These are phyloP conservation scores for Globisporangium spiculum DNA, from an alignment of 352 stramenopile genomes.

Conservation along the genomic window DNA sequence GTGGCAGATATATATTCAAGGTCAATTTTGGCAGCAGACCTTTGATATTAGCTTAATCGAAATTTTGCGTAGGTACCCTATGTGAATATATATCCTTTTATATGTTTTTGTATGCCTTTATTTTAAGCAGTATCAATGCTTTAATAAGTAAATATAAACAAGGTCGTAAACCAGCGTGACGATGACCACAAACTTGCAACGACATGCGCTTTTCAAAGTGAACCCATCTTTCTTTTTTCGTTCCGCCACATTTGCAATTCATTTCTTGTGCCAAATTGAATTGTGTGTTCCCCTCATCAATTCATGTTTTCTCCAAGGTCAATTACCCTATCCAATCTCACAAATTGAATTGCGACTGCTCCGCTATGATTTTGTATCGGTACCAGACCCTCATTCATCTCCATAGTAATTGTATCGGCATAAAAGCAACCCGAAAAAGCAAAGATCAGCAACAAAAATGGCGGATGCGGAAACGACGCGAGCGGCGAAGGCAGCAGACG, in stretches of 20 bases:
- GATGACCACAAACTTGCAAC: neutral
- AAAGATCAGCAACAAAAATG: slow-evolving; percentile 1
- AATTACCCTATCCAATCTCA: neutral
- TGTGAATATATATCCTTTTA: neutral
- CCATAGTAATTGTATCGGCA: neutral
- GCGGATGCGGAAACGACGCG: slow-evolving; percentile 8
- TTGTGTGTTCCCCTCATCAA: neutral
- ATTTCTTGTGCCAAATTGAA: neutral
- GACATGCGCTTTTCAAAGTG: neutral
- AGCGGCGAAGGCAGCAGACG: neutral
- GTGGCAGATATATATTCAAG: neutral
- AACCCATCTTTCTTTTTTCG: neutral
- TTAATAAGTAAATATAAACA: neutral
- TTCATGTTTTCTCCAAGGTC: no score
- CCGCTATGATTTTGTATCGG: neutral
- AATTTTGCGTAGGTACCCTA: neutral
- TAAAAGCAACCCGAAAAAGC: neutral
- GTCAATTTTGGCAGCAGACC: neutral
- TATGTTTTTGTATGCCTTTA: neutral
- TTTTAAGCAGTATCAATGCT: neutral
- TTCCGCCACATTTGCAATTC: neutral
- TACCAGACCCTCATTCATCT: neutral
- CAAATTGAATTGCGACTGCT: neutral
- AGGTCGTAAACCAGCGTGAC: neutral
- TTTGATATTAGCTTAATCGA: neutral